A percentile compares a stretch with the other conserved stretches of the same genome.
Evolutionary conservation across 805 yeast genomes (phyloP).

Genomic region (Lipomyces chichibuensis): DNA sequence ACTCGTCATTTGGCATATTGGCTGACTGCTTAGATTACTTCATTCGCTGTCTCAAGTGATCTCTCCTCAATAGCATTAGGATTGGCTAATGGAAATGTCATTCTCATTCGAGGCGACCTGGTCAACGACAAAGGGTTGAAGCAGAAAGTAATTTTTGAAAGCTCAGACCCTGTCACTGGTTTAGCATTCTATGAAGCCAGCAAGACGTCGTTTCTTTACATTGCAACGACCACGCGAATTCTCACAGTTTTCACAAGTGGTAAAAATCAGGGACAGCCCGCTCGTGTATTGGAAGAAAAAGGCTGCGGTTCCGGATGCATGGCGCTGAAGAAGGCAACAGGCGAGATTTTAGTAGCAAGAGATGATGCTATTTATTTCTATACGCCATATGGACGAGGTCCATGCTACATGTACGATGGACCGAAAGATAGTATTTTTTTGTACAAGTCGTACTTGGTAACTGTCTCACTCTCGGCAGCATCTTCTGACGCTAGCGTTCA

Average conservation of each 20-base stretch:
- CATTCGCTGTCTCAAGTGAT: slow-evolving; percentile 57
- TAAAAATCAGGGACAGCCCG: slow-evolving; percentile 69
- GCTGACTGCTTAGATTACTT: slow-evolving; percentile 48
- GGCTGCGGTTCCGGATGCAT: slow-evolving; percentile 55
- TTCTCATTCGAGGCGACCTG: slow-evolving; percentile 84
- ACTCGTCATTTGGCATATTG: background rate
- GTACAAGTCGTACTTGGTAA: slow-evolving; percentile 59
- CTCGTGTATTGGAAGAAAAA: slow-evolving; percentile 49
- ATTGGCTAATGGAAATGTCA: slow-evolving; percentile 79
- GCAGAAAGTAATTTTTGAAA: slow-evolving; percentile 76
- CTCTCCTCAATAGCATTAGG: slow-evolving; percentile 74
- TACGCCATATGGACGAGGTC: slow-evolving; percentile 55
- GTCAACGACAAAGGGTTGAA: slow-evolving; percentile 86
- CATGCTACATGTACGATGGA: slow-evolving; percentile 57
- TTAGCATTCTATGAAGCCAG: slow-evolving; percentile 55
- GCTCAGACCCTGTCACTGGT: slow-evolving; percentile 80
- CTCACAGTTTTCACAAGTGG: slow-evolving; percentile 77
- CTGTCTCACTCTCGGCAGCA: slow-evolving; percentile 56
- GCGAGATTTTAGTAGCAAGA: slow-evolving; percentile 65
- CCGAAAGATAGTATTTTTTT: slow-evolving; percentile 58
- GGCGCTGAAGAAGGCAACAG: slow-evolving; percentile 45
- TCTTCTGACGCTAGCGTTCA: slow-evolving; percentile 27
- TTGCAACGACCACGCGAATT: slow-evolving; percentile 73
- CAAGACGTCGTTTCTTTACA: slow-evolving; percentile 60
- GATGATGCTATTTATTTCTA: slow-evolving; percentile 67